Base-by-base conservation (phyloP, 129 eudicot genomes). In the Pulicaria dysenterica region DNA sequence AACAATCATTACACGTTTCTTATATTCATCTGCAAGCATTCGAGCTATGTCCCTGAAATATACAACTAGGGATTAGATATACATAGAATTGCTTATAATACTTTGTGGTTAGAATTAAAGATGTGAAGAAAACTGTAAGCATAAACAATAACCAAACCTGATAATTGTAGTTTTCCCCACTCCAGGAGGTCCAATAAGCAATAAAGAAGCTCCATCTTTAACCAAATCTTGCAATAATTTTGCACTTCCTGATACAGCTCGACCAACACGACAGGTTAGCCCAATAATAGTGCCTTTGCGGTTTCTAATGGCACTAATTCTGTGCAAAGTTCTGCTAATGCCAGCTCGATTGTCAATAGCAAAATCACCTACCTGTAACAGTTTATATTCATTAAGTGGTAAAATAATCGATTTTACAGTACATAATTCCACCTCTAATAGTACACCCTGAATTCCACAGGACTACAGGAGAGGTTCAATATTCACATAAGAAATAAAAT, bases 131-230 rank as follows among this genome's bases (percentile, higher is more conserved):
- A 13, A 64, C 5, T 2, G 9, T 16, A 38, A 44, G 78, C 44
- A 36, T 44, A 53, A 8, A 70, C 59, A 56, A 74, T 46, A 57
- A 42, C 34, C 42, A 57, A n/a, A 91, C 98, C 98, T 93, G 75
- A 93, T 93, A 72, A 93, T 87, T 8, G 98, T 93, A 53, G 96
- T 87, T 79, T 93, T 93, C 12, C 98, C 98, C 9, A 90, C 98
- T 75, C 98, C 98, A 14, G 98, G 98, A 80, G 98, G 98, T 53
- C 96, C 98, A 40, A 93, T 93, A 17, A 93, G 92, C 83, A 93
- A 73, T 76, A 93, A 81, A 7, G 98, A 93, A 80, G 95, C 87
- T 19, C 98, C 98, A 68, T 87, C 95, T 62, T 87, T 87, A 54
- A 93, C 86, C 78, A 93, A 83, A 83, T 93, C 98, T 59, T 90